phyloP scores from a whole-genome alignment of 768 basidiomycete genomes.

The Austroboletus festivus region DNA sequence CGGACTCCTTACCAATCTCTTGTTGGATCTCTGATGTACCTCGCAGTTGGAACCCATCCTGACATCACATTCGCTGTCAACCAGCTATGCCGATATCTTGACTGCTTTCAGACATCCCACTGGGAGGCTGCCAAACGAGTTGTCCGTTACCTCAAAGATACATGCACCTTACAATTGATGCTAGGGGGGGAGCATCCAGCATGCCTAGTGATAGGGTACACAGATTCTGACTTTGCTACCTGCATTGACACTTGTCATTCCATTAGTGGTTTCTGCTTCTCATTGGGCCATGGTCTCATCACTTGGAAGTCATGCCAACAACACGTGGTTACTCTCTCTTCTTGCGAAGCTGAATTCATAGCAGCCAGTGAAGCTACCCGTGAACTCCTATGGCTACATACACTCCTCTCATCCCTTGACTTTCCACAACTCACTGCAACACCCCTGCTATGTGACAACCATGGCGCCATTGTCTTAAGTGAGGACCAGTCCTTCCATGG shows the following conservation, averaged over 20 bases:
- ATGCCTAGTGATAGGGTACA: too few relatives aligned
- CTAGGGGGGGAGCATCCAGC: too few relatives aligned
- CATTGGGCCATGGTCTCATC: conserved; percentile 21
- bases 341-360: conserved; percentile 44
- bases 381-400: conserved; percentile 22
- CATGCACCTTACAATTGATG: too few relatives aligned
- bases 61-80: too few relatives aligned
- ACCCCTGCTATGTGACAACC: conserved; percentile 34
- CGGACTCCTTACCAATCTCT: too few relatives aligned
- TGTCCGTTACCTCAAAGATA: too few relatives aligned
- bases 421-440: not conserved
- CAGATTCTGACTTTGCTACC: too few relatives aligned
- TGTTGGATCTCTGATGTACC: too few relatives aligned
- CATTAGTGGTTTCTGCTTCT: conserved; percentile 22
- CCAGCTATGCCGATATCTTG: too few relatives aligned
- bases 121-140: too few relatives aligned
- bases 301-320: conserved; percentile 39
- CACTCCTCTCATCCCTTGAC: conserved; percentile 11
- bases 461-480: conserved; percentile 33
- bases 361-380: conserved; percentile 31
- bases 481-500: conserved; percentile 36
- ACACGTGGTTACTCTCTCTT: conserved; percentile 36
- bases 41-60: too few relatives aligned
- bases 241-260: conserved; percentile 17
- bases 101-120: too few relatives aligned